Base-by-base conservation (phyloP, 306 rosid genomes). In the Carpinus viminea region DNA sequence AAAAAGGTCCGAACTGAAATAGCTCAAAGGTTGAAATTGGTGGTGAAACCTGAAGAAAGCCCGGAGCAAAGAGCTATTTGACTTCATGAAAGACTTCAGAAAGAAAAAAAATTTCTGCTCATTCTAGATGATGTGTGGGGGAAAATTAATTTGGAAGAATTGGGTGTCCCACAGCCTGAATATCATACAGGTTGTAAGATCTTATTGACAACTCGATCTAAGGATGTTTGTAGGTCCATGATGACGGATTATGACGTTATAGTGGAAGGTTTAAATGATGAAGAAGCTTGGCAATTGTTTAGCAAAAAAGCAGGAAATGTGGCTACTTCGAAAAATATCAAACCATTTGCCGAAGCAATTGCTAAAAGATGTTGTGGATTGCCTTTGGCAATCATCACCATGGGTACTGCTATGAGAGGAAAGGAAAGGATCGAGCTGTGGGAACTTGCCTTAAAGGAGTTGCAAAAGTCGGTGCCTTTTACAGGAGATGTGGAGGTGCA, bases 231-330 rank as follows among this genome's bases (percentile, higher is more conserved):
- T 18, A 73, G 78, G 68, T 38, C 64, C 21, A 79, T 79, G 83
- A 52, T 64, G 59, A 73, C 74, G 0, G 21, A 21, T 53, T 50
- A 38, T 51, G 53, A n/a, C n/a, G 0, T 79, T 8, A 73, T 43
- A 55, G 51, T 79, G 61, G 78, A 18, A 15, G 74, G 41, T 64
- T 52, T 79, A 17, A 20, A 43, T 9, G 74, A 79, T 12, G 78
- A 62, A 64, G 83, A 79, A 34, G 57, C 83, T 20, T 79, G 83
- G 83, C 55, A 45, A 10, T 26, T 79, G 4, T 79, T 79, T 73
- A 46, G 74, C 11, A 28, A 15, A n/a, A 61, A 38, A 17, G 83
- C 78, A 64, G 83, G 78, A 10, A 31, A 17, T 17, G 74, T 73
- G 15, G 78, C 52, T 11, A 55, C 31, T 55, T 52, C 8, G 0